phyloP scores from a whole-genome alignment of 2,329 filamentous ascomycete genomes.

The Paraconiothyrium sp. region DNA sequence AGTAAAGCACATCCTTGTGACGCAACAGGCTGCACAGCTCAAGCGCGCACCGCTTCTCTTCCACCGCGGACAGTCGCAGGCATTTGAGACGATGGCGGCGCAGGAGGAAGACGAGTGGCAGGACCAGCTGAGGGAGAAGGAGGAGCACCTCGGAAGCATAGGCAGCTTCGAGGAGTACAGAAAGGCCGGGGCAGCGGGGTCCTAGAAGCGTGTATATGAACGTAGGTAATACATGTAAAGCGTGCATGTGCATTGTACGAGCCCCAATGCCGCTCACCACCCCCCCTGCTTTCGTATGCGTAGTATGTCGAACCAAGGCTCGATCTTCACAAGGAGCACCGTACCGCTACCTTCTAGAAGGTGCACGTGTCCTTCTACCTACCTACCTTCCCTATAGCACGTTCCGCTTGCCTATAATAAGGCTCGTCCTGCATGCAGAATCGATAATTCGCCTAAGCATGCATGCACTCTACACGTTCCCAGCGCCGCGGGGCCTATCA shows the following conservation, averaged over 20 bases:
- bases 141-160: constrained; percentile 35
- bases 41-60: constrained; percentile 56
- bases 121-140: constrained; percentile 44
- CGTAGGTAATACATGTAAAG: neutral
- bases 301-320: too few relatives aligned
- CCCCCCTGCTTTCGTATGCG: too few relatives aligned
- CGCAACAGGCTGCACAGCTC: constrained; percentile 55
- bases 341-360: too few relatives aligned
- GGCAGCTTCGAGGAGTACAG: constrained; percentile 59
- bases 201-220: constrained; percentile 24
- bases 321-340: too few relatives aligned
- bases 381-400: too few relatives aligned
- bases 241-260: neutral
- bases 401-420: too few relatives aligned
- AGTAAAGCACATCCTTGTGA: constrained; percentile 58
- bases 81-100: constrained; percentile 51
- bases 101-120: constrained; percentile 60
- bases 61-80: constrained; percentile 52
- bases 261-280: neutral
- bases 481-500: neutral
- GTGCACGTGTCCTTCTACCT: too few relatives aligned
- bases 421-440: neutral
- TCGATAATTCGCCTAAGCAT: constrained; percentile 6
- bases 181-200: constrained; percentile 47
- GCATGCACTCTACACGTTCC: neutral